These are phyloP conservation scores for Cladosporium sphaerospermum DNA, from an alignment of 2,329 filamentous ascomycete genomes.

Conservation along the genomic window DNA sequence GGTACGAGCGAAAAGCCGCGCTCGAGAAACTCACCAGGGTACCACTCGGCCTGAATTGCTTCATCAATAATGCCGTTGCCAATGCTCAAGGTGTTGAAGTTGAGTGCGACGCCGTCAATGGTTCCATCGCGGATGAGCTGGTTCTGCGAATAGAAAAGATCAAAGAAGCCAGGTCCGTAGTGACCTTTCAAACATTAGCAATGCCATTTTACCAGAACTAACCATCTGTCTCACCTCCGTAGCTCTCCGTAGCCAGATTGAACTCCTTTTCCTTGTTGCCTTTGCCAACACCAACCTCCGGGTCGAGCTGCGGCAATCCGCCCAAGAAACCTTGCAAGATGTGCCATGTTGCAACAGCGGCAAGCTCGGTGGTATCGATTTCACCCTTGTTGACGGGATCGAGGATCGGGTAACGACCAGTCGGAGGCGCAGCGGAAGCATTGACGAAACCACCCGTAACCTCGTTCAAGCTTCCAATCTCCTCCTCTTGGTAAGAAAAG, in stretches of 20 bases:
- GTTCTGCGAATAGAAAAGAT: conserved; percentile 54
- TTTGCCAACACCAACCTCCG: conserved; percentile 29
- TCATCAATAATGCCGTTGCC: conserved; percentile 54
- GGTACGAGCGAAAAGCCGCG: background rate
- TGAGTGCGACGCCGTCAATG: conserved; percentile 35
- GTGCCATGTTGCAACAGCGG: conserved; percentile 51
- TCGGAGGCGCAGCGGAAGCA: conserved; percentile 30
- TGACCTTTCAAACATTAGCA: conserved; percentile 24
- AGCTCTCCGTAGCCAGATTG: conserved; percentile 60
- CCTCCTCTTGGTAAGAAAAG: conserved; percentile 46
- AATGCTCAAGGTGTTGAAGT: conserved; percentile 47
- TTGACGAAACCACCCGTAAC: conserved; percentile 43
- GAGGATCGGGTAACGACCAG: conserved; percentile 45
- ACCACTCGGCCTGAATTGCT: conserved; percentile 42
- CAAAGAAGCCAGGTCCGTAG: conserved; percentile 46
- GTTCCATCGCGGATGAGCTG: conserved; percentile 46
- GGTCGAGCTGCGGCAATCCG: conserved; percentile 43
- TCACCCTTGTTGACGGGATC: conserved; percentile 37
- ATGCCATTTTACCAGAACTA: conserved; percentile 21
- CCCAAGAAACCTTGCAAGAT: conserved; percentile 46
- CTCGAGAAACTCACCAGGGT: conserved; percentile 29
- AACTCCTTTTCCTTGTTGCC: conserved; percentile 43
- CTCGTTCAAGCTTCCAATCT: conserved; percentile 35
- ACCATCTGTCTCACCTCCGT: conserved; percentile 46
- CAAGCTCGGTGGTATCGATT: conserved; percentile 51